These are phyloP conservation scores for Carex parvula DNA, from an alignment of 176 grass and related monocot species.

Conservation along the genomic window DNA sequence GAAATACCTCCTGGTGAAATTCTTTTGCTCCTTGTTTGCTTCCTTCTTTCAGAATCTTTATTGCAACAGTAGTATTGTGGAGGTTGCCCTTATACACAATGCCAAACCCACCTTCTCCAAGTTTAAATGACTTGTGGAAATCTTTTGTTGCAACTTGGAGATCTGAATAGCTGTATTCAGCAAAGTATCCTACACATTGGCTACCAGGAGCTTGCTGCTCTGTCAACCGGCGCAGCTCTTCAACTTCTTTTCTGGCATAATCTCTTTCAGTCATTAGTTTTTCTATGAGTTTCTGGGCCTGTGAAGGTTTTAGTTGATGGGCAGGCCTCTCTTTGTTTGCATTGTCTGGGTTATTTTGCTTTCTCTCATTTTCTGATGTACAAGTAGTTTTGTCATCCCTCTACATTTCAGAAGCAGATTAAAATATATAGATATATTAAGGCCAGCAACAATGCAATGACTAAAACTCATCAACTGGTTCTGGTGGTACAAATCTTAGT, in stretches of 20 bases:
- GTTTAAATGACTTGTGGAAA: constrained; percentile 4
- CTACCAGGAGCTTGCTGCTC: not conserved
- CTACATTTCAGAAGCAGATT: no score
- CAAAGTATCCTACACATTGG: not conserved
- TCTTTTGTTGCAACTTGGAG: constrained; percentile 15
- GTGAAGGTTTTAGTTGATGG: no score
- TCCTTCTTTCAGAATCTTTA: constrained; percentile 22
- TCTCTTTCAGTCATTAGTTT: not conserved
- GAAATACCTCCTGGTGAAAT: constrained; percentile 17
- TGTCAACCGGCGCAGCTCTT: not conserved
- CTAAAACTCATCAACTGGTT: no score
- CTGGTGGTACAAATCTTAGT: no score
- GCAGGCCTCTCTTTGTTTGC: not conserved
- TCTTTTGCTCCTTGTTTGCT: constrained; percentile 3
- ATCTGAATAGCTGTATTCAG: not conserved
- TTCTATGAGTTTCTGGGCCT: no score
- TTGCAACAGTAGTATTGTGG: not conserved
- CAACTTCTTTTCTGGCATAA: not conserved
- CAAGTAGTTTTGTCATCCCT: not conserved
- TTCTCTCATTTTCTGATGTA: not conserved
- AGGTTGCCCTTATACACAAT: constrained; percentile 17
- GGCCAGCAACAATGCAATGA: no score
- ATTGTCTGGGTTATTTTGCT: not conserved
- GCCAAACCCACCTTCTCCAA: constrained; percentile 26
- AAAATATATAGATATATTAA: no score